Percentiles rank a stretch among this genome's conserved stretches.
Evolutionary conservation across 495 filamentous ascomycete genomes (phyloP).

Genomic region (Penicillium maclennaniae): DNA sequence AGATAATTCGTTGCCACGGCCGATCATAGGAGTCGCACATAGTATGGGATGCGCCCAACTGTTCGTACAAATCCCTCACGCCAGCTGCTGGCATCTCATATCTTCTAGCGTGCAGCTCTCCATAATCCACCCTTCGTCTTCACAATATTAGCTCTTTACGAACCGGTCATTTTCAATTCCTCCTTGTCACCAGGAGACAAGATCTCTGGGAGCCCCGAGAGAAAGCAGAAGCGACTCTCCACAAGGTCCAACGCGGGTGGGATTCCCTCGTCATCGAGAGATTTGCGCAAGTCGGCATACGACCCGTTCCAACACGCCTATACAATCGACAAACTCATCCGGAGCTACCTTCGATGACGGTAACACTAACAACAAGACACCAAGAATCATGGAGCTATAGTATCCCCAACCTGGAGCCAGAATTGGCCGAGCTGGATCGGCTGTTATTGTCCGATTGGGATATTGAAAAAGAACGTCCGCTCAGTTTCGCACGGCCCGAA

Average conservation of each 20-base stretch:
- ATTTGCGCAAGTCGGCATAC: background rate
- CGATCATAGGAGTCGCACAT: conserved; percentile 73
- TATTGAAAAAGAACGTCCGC: conserved; percentile 28
- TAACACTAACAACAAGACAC: conserved; percentile 59
- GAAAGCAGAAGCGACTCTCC: background rate
- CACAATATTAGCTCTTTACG: conserved; percentile 1
- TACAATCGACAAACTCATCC: conserved; percentile 19
- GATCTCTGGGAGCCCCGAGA: conserved; percentile 4
- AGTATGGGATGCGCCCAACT: conserved; percentile 69
- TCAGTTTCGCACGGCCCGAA: conserved; percentile 20
- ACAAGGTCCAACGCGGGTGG: background rate
- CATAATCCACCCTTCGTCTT: conserved; percentile 5
- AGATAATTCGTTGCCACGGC: conserved; percentile 55
- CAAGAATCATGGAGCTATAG: conserved; percentile 49
- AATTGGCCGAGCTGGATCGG: conserved; percentile 26
- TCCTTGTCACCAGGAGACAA: background rate
- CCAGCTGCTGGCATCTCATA: background rate
- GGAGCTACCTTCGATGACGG: conserved; percentile 19
- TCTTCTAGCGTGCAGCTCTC: background rate
- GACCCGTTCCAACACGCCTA: background rate
- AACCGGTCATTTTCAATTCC: background rate
- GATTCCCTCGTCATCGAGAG: background rate
- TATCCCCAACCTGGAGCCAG: conserved; percentile 17
- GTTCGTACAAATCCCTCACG: conserved; percentile 7
- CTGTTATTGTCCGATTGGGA: conserved; percentile 51